phyloP scores from a whole-genome alignment of 2,329 filamentous ascomycete genomes.

The Pseudocercospora vitis region DNA sequence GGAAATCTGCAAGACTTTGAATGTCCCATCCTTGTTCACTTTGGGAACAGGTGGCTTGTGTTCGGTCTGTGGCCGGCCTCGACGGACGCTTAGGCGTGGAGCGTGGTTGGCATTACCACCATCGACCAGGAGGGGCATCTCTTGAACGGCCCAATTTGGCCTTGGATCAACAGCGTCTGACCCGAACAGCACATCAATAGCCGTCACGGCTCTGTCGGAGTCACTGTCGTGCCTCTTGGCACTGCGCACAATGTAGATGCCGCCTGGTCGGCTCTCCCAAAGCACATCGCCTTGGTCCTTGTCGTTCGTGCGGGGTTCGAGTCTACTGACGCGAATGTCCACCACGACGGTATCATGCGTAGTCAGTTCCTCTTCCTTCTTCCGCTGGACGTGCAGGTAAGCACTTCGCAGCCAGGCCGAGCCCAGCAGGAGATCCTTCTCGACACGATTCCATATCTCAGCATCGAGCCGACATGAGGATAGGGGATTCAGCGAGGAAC shows the following conservation, averaged over 20 bases:
- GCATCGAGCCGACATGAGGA: conserved; percentile 61
- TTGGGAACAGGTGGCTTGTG: conserved; percentile 63
- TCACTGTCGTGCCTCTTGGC: conserved; percentile 72
- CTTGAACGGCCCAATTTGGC: conserved; percentile 76
- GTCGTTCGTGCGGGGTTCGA: conserved; percentile 64
- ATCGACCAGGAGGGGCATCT: conserved; percentile 71
- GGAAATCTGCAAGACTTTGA: conserved; percentile 96
- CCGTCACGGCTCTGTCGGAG: conserved; percentile 71
- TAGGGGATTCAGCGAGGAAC: conserved; percentile 66
- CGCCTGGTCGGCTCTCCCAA: conserved; percentile 77
- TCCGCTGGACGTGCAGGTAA: conserved; percentile 78
- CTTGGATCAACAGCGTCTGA: conserved; percentile 89
- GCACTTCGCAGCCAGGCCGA: conserved; percentile 72
- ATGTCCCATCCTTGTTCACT: conserved; percentile 84
- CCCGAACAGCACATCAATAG: conserved; percentile 83
- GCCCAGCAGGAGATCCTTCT: conserved; percentile 84
- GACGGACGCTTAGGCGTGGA: conserved; percentile 74
- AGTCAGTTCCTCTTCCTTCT: conserved; percentile 79
- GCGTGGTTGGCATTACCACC: conserved; percentile 62
- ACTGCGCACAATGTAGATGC: conserved; percentile 79
- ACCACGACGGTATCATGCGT: conserved; percentile 75
- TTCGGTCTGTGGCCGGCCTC: conserved; percentile 64
- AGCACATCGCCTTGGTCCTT: conserved; percentile 58
- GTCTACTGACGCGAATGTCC: conserved; percentile 71
- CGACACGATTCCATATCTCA: conserved; percentile 75